Base-by-base conservation (phyloP, 305 asterid genomes). In the Solanum hybrid region DNA sequence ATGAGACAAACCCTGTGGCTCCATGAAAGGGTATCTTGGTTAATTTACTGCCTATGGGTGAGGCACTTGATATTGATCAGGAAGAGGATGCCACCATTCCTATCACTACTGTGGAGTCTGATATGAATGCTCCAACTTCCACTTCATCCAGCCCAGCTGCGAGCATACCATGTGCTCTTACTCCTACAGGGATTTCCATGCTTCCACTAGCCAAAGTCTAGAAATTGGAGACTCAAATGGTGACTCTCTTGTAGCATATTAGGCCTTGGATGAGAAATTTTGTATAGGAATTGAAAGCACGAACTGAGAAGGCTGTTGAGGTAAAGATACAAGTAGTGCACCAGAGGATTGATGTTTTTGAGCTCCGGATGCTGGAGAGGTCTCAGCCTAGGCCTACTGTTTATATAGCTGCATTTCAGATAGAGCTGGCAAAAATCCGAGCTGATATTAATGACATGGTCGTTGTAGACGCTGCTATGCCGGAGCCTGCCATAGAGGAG, bases 381-480 rank as follows among this genome's bases (percentile, higher is more conserved):
- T 3, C 61, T 46, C 61, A 46, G 1, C 61, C 0, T 46, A 0
- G 7, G 61, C 8, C 7, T 46, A 46, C 61, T 46, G 0, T 46
- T 14, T 13, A 5, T 46, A 46, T 46, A 13, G 1, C 61, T 46
- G 8, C 61, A 46, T 46, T 46, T 14, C 3, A 46, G 20, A 46
- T 46, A 0, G 0, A 46, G 20, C 8, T 46, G 61, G 61, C 7
- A 46, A 13, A 46, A 46, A 13, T 46, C 0, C 0, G 0, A 1
- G 20, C 0, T 14, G 61, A 46, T 46, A 46, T 13, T 46, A 2
- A 46, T 46, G 20, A 0, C 20, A 13, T 46, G 1, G 20, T 3
- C 61, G 3, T 2, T 46, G 8, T 46, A 46, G 61, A 46, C 3
- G 20, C 3, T 46, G 61, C 20, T 0, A 46, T 46, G 20, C 61